Percentiles rank a stretch among this genome's conserved stretches.
Conservation (phyloP, 495 filamentous ascomycete genomes). For the Achaetomiella virescens region DNA sequence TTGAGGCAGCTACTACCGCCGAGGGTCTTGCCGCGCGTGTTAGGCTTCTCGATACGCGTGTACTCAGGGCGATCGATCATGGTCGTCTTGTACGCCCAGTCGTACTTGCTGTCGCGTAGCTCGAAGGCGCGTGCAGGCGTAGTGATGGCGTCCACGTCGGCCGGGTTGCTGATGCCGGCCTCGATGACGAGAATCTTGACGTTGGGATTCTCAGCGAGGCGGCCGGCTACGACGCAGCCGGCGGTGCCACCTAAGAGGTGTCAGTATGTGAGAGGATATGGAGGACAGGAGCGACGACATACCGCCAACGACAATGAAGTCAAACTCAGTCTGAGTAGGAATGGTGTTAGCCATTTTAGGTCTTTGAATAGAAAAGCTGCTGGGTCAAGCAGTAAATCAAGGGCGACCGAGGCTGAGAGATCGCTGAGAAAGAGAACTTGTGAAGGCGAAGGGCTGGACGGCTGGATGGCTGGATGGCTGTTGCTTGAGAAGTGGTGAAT, state of each 20-base stretch:
- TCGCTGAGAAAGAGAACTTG: neutral
- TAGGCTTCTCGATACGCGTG: constrained; percentile 56
- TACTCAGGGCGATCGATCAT: constrained; percentile 58
- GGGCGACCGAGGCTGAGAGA: neutral
- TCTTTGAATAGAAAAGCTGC: neutral
- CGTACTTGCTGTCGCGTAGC: constrained; percentile 51
- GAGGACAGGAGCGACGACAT: neutral
- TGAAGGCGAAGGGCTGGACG: no score
- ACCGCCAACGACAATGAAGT: constrained; percentile 43
- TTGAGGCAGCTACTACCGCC: constrained; percentile 56
- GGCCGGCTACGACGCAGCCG: constrained; percentile 51
- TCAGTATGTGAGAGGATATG: neutral
- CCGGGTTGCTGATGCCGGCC: constrained; percentile 49
- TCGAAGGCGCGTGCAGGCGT: constrained; percentile 49
- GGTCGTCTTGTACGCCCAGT: constrained; percentile 60
- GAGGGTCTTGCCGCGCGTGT: constrained; percentile 55
- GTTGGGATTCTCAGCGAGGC: constrained; percentile 54
- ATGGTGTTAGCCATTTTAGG: constrained; percentile 10
- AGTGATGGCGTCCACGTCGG: constrained; percentile 52
- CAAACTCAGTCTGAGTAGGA: constrained; percentile 29
- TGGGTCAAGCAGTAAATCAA: neutral
- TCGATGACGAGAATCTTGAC: constrained; percentile 51
- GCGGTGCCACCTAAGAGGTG: constrained; percentile 48
- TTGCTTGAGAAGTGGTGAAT: no score
- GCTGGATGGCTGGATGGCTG: no score